Conservation (phyloP, 164 flowering plant genomes). For the Warburgia ugandensis region DNA sequence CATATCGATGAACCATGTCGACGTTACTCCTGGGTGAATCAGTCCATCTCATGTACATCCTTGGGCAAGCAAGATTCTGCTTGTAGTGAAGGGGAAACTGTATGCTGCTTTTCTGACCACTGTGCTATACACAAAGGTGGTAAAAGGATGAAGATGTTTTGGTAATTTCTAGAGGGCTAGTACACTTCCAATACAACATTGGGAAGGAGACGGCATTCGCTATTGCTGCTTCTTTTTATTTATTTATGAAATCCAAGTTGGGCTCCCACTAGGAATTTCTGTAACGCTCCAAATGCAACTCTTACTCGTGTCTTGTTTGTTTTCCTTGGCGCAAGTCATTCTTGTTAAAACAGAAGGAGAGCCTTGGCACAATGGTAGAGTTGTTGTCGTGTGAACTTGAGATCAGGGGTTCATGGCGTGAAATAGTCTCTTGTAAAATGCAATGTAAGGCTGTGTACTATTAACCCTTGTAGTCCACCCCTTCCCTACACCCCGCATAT, state of each 20-base stretch:
- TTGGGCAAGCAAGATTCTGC: constrained; percentile 43
- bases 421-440: no score
- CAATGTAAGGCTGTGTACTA: no score
- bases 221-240: constrained; percentile 57
- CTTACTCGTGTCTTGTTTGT: neutral
- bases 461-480: no score
- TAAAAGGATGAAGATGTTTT: constrained; percentile 53
- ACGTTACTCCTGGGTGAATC: constrained; percentile 42
- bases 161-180: constrained; percentile 56
- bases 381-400: no score
- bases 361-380: no score
- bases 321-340: no score
- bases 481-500: no score
- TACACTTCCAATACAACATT: constrained; percentile 57
- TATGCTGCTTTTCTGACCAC: constrained; percentile 53
- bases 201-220: constrained; percentile 41
- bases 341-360: no score
- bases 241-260: constrained; percentile 40
- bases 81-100: constrained; percentile 40
- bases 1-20: constrained; percentile 58
- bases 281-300: neutral
- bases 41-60: constrained; percentile 69
- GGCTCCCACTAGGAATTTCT: constrained; percentile 26
- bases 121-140: constrained; percentile 38
- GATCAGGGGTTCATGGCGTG: no score